A percentile compares a stretch with the other conserved stretches of the same genome.
phyloP scores from a whole-genome alignment of 2,329 filamentous ascomycete genomes.

The Nannizzia gypsea region DNA sequence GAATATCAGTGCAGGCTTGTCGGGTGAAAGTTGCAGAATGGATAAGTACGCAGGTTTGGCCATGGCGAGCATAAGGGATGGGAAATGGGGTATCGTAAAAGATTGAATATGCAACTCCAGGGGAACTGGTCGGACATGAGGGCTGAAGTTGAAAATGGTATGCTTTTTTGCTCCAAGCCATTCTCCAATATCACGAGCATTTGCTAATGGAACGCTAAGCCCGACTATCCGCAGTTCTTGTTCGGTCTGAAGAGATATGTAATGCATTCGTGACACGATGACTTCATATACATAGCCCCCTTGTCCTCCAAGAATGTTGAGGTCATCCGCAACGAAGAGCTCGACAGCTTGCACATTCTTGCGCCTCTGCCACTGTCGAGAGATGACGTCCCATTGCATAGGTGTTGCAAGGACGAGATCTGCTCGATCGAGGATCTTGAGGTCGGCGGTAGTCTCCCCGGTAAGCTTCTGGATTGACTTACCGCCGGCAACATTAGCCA shows the following conservation, averaged over 20 bases:
- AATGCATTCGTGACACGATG: slow-evolving; percentile 95
- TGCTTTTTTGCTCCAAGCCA: slow-evolving; percentile 98
- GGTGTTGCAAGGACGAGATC: slow-evolving; percentile 90
- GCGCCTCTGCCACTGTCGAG: slow-evolving; percentile 87
- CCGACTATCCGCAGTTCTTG: slow-evolving; percentile 77
- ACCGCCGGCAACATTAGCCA: slow-evolving; percentile 61
- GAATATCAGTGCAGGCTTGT: slow-evolving; percentile 84
- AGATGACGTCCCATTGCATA: slow-evolving; percentile 88
- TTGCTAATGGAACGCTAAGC: slow-evolving; percentile 80
- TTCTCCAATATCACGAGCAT: slow-evolving; percentile 86
- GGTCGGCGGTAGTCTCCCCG: slow-evolving; percentile 79
- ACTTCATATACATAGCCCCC: slow-evolving; percentile 88
- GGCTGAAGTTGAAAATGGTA: slow-evolving; percentile 97
- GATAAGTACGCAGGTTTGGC: slow-evolving; percentile 85
- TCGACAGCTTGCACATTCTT: slow-evolving; percentile 89
- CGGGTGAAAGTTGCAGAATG: slow-evolving; percentile 73
- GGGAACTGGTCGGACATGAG: slow-evolving; percentile 75
- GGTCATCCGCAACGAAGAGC: slow-evolving; percentile 86
- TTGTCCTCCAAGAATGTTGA: slow-evolving; percentile 82
- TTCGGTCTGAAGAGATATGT: slow-evolving; percentile 80
- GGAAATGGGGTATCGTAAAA: slow-evolving; percentile 91
- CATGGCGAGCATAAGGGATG: slow-evolving; percentile 97
- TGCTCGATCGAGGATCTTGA: slow-evolving; percentile 75
- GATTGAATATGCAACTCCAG: slow-evolving; percentile 91
- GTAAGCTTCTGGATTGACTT: slow-evolving; percentile 89